Percentiles rank a stretch among this genome's conserved stretches.
These are phyloP conservation scores for Basidiobolus meristosporus DNA, from an alignment of 371 early-diverging fungal genomes.

Conservation along the genomic window DNA sequence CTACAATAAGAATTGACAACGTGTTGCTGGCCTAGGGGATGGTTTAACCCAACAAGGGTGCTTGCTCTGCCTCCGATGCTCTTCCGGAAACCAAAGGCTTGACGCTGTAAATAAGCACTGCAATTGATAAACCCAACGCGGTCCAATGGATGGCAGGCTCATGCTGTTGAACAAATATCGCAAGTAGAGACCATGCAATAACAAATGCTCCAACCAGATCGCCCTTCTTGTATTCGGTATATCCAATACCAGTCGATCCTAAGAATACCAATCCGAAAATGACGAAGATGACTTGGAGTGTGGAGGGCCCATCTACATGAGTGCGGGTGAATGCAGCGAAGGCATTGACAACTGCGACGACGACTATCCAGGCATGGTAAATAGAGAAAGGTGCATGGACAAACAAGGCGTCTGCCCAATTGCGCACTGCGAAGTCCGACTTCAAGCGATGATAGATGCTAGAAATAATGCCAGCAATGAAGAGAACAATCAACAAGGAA, in stretches of 20 bases:
- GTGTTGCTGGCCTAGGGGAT: too few species aligned
- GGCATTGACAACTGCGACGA: conserved; percentile 29
- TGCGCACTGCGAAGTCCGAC: conserved; percentile 11
- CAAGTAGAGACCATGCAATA: conserved; percentile 12
- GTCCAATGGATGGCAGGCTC: conserved; percentile 19
- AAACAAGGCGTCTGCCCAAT: conserved; percentile 25
- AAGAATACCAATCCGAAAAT: conserved; percentile 29
- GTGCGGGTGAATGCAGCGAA: conserved; percentile 31
- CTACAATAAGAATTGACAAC: too few species aligned
- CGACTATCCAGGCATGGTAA: conserved; percentile 51
- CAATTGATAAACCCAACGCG: conserved; percentile 23
- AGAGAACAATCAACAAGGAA: neutral
- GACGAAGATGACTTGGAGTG: conserved; percentile 22
- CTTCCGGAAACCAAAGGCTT: conserved; percentile 25
- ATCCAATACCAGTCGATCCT: conserved; percentile 34
- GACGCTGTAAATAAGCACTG: conserved; percentile 26
- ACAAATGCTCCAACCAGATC: conserved; percentile 24
- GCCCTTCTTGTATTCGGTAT: conserved; percentile 45
- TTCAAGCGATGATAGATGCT: neutral
- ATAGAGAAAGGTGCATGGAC: conserved; percentile 55
- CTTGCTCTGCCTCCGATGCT: conserved; percentile 13
- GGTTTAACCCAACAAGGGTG: conserved; percentile 20
- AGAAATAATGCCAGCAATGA: neutral
- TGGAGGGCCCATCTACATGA: conserved; percentile 17
- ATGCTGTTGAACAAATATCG: conserved; percentile 8